phyloP scores from a whole-genome alignment of 2,329 filamentous ascomycete genomes.

The Talaromyces sp. region DNA sequence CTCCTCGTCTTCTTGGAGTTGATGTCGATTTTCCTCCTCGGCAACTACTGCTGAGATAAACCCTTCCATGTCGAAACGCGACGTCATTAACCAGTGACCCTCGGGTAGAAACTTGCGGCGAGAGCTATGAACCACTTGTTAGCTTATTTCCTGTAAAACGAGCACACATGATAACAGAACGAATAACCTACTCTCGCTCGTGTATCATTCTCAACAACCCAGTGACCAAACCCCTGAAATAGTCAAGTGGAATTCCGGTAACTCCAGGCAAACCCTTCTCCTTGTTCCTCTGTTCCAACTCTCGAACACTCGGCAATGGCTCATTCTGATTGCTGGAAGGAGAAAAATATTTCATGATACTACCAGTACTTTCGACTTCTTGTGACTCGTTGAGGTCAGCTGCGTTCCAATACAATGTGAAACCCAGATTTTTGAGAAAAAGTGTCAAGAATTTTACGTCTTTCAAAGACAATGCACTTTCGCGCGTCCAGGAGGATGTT shows the following conservation, averaged over 20 bases:
- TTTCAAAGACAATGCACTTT: slow-evolving; percentile 64
- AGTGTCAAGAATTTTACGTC: slow-evolving; percentile 72
- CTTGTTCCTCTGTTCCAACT: slow-evolving; percentile 38
- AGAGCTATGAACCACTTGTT: slow-evolving; percentile 48
- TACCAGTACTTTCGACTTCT: slow-evolving; percentile 35
- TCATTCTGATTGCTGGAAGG: slow-evolving; percentile 25
- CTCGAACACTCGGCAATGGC: slow-evolving; percentile 27
- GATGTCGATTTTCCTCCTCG: slow-evolving; percentile 75
- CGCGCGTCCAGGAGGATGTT: slow-evolving; percentile 53
- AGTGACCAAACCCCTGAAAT: slow-evolving; percentile 75
- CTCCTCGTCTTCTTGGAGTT: slow-evolving; percentile 62
- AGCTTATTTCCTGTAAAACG: not conserved
- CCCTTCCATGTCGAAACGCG: slow-evolving; percentile 76
- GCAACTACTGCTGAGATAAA: slow-evolving; percentile 83
- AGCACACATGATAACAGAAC: not conserved
- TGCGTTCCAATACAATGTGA: slow-evolving; percentile 81
- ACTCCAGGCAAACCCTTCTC: slow-evolving; percentile 57
- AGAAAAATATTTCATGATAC: slow-evolving; percentile 47
- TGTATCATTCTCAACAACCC: slow-evolving; percentile 82
- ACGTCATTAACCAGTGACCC: slow-evolving; percentile 94
- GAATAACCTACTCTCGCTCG: slow-evolving; percentile 64
- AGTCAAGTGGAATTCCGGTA: slow-evolving; percentile 69
- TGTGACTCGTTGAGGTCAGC: slow-evolving; percentile 57
- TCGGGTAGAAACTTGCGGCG: slow-evolving; percentile 75
- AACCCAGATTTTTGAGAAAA: slow-evolving; percentile 88